These are phyloP conservation scores for Bonia amplexicaulis DNA, from an alignment of 176 grass and related monocot species.

Conservation along the genomic window DNA sequence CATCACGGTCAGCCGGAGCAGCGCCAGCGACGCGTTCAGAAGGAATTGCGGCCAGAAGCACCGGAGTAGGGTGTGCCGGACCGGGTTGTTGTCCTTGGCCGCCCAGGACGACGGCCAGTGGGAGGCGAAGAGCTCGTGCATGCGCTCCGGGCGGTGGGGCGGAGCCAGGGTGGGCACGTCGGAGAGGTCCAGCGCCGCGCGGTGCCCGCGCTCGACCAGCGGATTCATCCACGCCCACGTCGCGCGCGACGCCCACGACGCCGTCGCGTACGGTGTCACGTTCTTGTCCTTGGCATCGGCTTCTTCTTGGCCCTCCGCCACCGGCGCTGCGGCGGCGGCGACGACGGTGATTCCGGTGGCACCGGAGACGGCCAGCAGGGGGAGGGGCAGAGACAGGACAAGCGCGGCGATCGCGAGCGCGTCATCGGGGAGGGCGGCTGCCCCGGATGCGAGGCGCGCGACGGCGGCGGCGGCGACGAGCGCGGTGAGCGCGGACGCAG, in stretches of 20 bases:
- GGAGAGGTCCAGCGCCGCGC: conserved; percentile 38
- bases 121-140: conserved; percentile 54
- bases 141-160: conserved; percentile 56
- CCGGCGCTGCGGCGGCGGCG: not conserved
- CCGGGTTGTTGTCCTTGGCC: conserved; percentile 46
- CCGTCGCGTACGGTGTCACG: conserved; percentile 57
- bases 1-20: conserved; percentile 69
- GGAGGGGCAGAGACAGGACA: conserved; percentile 47
- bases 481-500: conserved; percentile 33
- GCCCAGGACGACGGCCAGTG: conserved; percentile 57
- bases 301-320: not conserved
- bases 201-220: conserved; percentile 57
- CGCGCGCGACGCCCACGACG: conserved; percentile 45
- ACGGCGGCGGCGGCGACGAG: conserved; percentile 50
- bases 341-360: conserved; percentile 29
- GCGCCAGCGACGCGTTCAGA: conserved; percentile 49
- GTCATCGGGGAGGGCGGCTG: conserved; percentile 40
- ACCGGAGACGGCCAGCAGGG: conserved; percentile 34
- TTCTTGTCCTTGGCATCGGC: not conserved
- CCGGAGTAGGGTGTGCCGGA: conserved; percentile 51
- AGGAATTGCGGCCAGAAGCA: conserved; percentile 82
- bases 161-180: conserved; percentile 68
- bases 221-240: conserved; percentile 95
- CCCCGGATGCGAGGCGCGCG: conserved; percentile 35
- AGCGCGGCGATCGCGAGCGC: conserved; percentile 44